Base-by-base conservation (phyloP, 2,329 filamentous ascomycete species). In the Colletotrichum noveboracense region DNA sequence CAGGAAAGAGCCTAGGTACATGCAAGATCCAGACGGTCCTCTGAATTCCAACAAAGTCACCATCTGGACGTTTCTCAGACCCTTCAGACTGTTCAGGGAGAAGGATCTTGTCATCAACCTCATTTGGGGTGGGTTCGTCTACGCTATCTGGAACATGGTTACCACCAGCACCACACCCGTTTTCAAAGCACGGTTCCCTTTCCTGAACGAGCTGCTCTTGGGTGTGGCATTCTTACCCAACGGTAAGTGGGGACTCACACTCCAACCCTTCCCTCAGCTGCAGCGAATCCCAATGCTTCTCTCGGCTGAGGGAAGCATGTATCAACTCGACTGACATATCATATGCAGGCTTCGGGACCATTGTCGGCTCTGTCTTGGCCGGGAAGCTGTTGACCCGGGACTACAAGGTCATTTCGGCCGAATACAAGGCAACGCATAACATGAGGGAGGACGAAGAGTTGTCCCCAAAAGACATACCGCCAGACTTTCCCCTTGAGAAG, bases 101-200 rank as follows among this genome's bases (percentile, higher is more conserved):
- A 87, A 85, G 68, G 87, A 88, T 55, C 84, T 89, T 9, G 78
- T 86, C 21, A 79, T 85, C 18, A 85, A 84, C 7, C 77, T 89
- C 5, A 70, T 87, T 6, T 89, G 85, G 75, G 86, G 86, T 34
- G 82, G 82, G 8, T 73, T 82, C 12, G 68, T 80, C 62, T 80
- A 82, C 60, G 83, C 87, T 0, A 83, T 86, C 7, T 88, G 87
- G 86, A 88, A 84, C 36, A 89, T 89, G 87, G 85, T 89, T 3
- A 87, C 85, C 7, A 83, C 85, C 3, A 85, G 82, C 21, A 87
- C 86, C 3, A 85, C 86, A 0, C 78, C 79, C 1, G 64, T 85
- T 2, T 84, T 88, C 67, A 81, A 84, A 66, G 43, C 69, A 48
- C 73, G 79, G 3, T 82, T 82, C 26, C 0, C 61, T 21, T 64